These are phyloP conservation scores for Phytophthora aleatoria DNA, from an alignment of 352 stramenopile species.

Conservation along the genomic window DNA sequence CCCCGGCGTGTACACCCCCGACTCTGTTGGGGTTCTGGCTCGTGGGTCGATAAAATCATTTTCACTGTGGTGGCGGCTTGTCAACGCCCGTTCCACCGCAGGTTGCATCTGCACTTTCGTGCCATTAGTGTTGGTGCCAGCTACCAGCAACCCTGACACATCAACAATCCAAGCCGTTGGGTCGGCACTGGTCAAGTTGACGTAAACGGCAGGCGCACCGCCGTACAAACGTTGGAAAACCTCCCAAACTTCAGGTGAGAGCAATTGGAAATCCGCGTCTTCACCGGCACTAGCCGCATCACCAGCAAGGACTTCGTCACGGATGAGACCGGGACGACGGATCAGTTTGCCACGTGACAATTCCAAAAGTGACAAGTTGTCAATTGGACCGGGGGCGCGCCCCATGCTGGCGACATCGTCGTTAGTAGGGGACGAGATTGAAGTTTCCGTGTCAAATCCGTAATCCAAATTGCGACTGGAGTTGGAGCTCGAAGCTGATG, in stretches of 20 bases:
- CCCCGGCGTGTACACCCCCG: constrained; percentile 17
- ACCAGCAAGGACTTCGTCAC: constrained; percentile 30
- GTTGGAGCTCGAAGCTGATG: constrained; percentile 33
- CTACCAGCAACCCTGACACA: constrained; percentile 30
- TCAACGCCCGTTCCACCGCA: constrained; percentile 51
- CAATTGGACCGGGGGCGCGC: constrained; percentile 49
- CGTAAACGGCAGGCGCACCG: constrained; percentile 56
- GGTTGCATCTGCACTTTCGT: constrained; percentile 27
- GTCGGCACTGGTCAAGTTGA: constrained; percentile 37
- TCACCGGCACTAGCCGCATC: constrained; percentile 31
- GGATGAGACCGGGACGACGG: constrained; percentile 48
- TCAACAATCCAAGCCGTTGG: constrained; percentile 53
- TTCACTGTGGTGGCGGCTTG: constrained; percentile 46
- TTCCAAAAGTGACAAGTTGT: constrained; percentile 66
- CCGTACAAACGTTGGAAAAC: constrained; percentile 74
- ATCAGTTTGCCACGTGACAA: constrained; percentile 55
- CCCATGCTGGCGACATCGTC: constrained; percentile 21
- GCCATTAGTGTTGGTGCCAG: constrained; percentile 28
- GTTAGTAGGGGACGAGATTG: constrained; percentile 20
- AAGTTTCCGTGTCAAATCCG: constrained; percentile 27
- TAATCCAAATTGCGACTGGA: constrained; percentile 29
- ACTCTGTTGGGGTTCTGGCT: constrained; percentile 27
- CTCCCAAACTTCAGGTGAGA: constrained; percentile 73
- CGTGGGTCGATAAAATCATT: constrained; percentile 20
- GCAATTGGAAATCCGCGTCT: constrained; percentile 60